phyloP scores from a whole-genome alignment of 1,284 basidiomycete species.

The Leccinum proliferum region DNA sequence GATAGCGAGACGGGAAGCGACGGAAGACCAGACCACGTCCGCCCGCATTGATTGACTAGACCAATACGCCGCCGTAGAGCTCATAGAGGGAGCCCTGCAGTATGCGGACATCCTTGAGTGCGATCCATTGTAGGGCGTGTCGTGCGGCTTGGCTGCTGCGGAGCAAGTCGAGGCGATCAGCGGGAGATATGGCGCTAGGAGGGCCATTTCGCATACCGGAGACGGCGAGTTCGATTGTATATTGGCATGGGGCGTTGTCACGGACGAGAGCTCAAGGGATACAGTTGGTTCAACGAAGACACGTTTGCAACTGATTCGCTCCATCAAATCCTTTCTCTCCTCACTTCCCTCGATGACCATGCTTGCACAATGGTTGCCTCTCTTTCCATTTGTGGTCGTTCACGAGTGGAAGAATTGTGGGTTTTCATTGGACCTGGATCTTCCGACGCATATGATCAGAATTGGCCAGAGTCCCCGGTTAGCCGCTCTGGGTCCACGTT shows the following conservation, averaged over 20 bases:
- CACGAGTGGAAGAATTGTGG: constrained; percentile 74
- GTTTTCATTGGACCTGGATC: constrained; percentile 58
- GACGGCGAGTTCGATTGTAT: constrained; percentile 47
- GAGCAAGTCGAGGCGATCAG: constrained; percentile 39
- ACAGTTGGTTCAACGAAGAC: constrained; percentile 61
- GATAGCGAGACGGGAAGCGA: constrained; percentile 44
- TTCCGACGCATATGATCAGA: constrained; percentile 26
- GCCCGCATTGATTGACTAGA: constrained; percentile 32
- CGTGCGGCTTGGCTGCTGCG: constrained; percentile 42
- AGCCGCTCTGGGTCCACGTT: constrained; percentile 30
- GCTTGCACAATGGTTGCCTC: constrained; percentile 66
- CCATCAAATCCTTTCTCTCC: constrained; percentile 62
- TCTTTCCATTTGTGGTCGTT: constrained; percentile 59
- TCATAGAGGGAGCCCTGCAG: constrained; percentile 44
- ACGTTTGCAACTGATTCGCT: constrained; percentile 73
- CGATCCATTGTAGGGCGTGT: constrained; percentile 38
- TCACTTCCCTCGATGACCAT: constrained; percentile 61
- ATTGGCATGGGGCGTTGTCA: constrained; percentile 38
- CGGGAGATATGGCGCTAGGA: constrained; percentile 21
- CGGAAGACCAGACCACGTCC: constrained; percentile 36
- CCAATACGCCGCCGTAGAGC: constrained; percentile 55
- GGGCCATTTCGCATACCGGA: constrained; percentile 44
- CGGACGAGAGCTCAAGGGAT: constrained; percentile 26
- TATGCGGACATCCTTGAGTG: constrained; percentile 36
- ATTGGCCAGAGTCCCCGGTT: constrained; percentile 32